Base-by-base conservation (phyloP, 495 filamentous ascomycete genomes). In the Neurospora africana region DNA sequence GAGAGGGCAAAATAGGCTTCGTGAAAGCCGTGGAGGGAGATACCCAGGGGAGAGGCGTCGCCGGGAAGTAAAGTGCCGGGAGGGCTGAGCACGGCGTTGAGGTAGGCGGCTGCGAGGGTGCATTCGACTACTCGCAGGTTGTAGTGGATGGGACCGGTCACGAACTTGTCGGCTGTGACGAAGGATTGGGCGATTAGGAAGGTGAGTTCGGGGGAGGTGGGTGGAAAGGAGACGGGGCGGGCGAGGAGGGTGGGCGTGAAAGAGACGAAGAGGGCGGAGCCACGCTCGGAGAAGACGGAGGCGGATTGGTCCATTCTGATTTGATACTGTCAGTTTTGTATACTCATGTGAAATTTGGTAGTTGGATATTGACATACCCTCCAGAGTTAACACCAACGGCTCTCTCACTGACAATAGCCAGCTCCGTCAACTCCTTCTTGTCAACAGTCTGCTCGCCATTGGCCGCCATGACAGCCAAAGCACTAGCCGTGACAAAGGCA, bases 291-390 rank as follows among this genome's bases (percentile, higher is more conserved):
- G 81, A 99, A 95, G 73, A 99, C 94, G 5, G 94, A 97, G 35
- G 95, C 95, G n/a, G 93, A 91, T 82, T 99, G 96, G 80, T 99
- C 95, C 95, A 99, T 98, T 65, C 89, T 90, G 67, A n/a, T n/a
- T n/a, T n/a, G 5, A 37, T 21, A 2, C n/a, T 35, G 41, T 58
- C 39, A 74, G 61, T 58, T 11, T 35, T 4, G 17, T 30, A 4
- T 9, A 1, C 69, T 43, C 41, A 9, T 9, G 23, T 17, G 21
- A 13, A 17, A 5, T 69, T 61, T 27, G 68, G 5, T 19, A 44
- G 15, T 19, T 41, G 5, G 39, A 41, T 41, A 5, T 41, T 41
- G 39, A 84, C 89, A 83, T 82, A 92, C 89, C 94, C 95, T 78
- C 95, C 95, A 6, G 94, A 96, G 80, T 98, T 98, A 47, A 99